Conservation (phyloP, 108 stramenopile genomes). For the Licmophora abbreviata region DNA sequence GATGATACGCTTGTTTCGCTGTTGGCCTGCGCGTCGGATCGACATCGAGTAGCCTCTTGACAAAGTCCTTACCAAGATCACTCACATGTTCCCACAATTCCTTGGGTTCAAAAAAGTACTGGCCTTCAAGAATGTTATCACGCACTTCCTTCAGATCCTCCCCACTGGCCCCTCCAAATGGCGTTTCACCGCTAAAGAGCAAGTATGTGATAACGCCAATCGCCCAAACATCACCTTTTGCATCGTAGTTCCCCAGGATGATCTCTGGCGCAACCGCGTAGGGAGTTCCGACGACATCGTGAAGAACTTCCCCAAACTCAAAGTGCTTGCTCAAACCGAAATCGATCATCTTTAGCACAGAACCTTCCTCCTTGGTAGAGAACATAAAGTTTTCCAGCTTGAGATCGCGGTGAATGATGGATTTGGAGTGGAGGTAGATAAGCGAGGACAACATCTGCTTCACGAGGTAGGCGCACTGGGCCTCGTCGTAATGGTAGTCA, state of each 20-base stretch:
- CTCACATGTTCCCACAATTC: slow-evolving; percentile 70
- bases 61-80: slow-evolving; percentile 54
- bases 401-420: slow-evolving; percentile 83
- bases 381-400: slow-evolving; percentile 95
- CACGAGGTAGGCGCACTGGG: slow-evolving; percentile 79
- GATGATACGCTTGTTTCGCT: slow-evolving; percentile 50
- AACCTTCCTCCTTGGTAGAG: slow-evolving; percentile 36
- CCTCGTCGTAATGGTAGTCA: slow-evolving; percentile 90
- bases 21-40: slow-evolving; percentile 61
- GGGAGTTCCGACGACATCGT: slow-evolving; percentile 78
- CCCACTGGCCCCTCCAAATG: slow-evolving; percentile 78
- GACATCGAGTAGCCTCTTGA: slow-evolving; percentile 46
- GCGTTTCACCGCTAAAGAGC: slow-evolving; percentile 76
- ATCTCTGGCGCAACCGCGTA: slow-evolving; percentile 89
- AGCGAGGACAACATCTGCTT: slow-evolving; percentile 89
- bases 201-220: slow-evolving; percentile 83
- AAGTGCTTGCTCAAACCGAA: slow-evolving; percentile 95
- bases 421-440: slow-evolving; percentile 86
- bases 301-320: slow-evolving; percentile 74
- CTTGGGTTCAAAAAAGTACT: slow-evolving; percentile 50
- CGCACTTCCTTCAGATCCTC: slow-evolving; percentile 77
- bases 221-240: slow-evolving; percentile 83
- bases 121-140: slow-evolving; percentile 55
- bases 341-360: slow-evolving; percentile 95
- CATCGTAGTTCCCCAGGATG: slow-evolving; percentile 77